Base-by-base conservation (phyloP, 495 filamentous ascomycete genomes). In the Haplographium delicatum region DNA sequence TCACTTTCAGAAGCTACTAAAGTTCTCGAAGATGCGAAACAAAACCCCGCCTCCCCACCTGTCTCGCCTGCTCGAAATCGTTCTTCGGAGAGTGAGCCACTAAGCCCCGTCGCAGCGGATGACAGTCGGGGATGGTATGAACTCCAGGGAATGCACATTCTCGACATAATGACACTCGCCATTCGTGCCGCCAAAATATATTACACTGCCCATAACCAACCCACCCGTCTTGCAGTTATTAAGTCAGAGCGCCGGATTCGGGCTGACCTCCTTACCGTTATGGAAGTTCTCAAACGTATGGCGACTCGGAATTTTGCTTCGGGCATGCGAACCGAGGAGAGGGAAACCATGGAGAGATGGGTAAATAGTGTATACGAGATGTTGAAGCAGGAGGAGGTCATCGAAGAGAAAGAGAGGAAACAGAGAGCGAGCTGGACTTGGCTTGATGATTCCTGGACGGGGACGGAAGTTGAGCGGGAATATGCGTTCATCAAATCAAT, bases 121-220 rank as follows among this genome's bases (percentile, higher is more conserved):
- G 64, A 67, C 15, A 61, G 78, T 23, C 64, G 72, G 23, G 85
- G 83, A 5, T 93, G 85, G 77, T 78, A 86, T 61, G 88, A 96
- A 61, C 75, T 96, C 5, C 86, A 96, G 64, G 93, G 93, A 6
- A 79, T 96, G 70, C 86, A 94, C 50, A 78, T 98, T 31, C 72
- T 96, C 28, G 93, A 97, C 60, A 80, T 95, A 39, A 83, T 91
- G 66, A 98, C 93, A 3, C 73, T 96, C 37, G 91, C 91, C 11
- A 96, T 98, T 50, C 83, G 89, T 27, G 91, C 94, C 5, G 93
- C 93, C 27, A 95, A 90, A 63, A 83, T 90, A 37, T 98, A 96
- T 70, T 97, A 96, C 67, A 95, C 89, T 5, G 69, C 85, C 1
- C 90, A 96, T 62, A 81, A 89, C 59, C 72, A 84, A 18, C 87